Percentiles rank a stretch among this genome's conserved stretches.
phyloP scores from a whole-genome alignment of 305 asterid species.

The Rubia tinctorum region DNA sequence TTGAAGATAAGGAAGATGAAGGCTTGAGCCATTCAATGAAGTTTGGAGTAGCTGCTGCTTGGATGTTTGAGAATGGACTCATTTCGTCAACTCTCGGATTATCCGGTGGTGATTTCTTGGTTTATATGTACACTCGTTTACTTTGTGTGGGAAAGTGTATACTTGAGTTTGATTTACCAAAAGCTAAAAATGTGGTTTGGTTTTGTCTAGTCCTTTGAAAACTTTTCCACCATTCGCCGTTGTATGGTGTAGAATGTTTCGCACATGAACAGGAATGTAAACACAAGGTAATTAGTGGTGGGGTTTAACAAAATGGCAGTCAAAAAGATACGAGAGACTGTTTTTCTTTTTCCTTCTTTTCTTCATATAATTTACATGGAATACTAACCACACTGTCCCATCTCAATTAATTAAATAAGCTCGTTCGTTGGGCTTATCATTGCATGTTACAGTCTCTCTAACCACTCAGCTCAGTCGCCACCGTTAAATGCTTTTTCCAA shows the following conservation, averaged over 20 bases:
- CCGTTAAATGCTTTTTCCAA: too few species aligned
- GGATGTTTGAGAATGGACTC: slow-evolving; percentile 10
- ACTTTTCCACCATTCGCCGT: slow-evolving; percentile 22
- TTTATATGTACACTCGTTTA: slow-evolving; percentile 39
- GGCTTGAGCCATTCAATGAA: slow-evolving; percentile 69
- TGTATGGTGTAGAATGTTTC: slow-evolving; percentile 21
- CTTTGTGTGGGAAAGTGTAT: slow-evolving; percentile 59
- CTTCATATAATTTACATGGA: slow-evolving; percentile 36
- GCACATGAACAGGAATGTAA: slow-evolving; percentile 4
- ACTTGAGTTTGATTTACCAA: slow-evolving; percentile 34
- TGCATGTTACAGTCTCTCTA: not conserved
- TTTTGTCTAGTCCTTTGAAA: slow-evolving; percentile 48
- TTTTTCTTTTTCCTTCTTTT: not conserved
- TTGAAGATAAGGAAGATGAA: slow-evolving; percentile 21
- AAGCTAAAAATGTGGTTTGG: slow-evolving; percentile 49
- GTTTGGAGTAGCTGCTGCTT: slow-evolving; percentile 34
- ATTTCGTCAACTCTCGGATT: slow-evolving; percentile 4
- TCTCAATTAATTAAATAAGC: slow-evolving; percentile 1
- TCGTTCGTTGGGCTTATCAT: not conserved
- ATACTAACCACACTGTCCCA: slow-evolving; percentile 23
- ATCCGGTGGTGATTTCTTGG: slow-evolving; percentile 25
- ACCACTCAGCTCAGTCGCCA: slow-evolving; percentile 1
- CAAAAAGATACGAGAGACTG: slow-evolving; percentile 19
- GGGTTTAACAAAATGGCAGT: slow-evolving; percentile 55
- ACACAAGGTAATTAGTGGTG: slow-evolving; percentile 38